phyloP scores from a whole-genome alignment of 257 asterid genomes.

The Solanum tarapatanum region DNA sequence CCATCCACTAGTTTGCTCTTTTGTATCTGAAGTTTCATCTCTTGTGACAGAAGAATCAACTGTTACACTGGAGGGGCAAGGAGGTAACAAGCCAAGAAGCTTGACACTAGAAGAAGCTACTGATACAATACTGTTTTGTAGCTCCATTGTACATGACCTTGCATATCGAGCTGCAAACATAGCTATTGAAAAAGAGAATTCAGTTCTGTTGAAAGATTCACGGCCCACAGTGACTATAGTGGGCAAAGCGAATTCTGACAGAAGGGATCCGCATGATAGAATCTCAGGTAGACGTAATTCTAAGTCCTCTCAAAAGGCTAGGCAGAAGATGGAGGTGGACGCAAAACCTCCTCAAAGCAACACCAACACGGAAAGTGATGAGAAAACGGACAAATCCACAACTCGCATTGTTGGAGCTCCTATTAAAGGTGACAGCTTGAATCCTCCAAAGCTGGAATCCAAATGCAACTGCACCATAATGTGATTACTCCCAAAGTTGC shows the following conservation, averaged over 20 bases:
- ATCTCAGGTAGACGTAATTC: constrained; percentile 33
- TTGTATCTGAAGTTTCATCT: background rate
- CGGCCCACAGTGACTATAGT: constrained; percentile 33
- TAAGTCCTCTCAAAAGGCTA: constrained; percentile 54
- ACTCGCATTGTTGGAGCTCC: constrained; percentile 45
- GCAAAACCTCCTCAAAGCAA: constrained; percentile 23
- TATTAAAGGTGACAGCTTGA: constrained; percentile 31
- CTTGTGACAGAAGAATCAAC: constrained; percentile 58
- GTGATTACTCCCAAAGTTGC: constrained; percentile 19
- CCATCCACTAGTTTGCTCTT: background rate
- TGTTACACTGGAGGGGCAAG: constrained; percentile 30
- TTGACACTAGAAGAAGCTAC: constrained; percentile 93
- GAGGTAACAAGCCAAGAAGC: constrained; percentile 42
- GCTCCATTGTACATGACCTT: constrained; percentile 81
- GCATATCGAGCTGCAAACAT: constrained; percentile 78
- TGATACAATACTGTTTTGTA: constrained; percentile 85
- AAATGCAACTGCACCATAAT: constrained; percentile 90
- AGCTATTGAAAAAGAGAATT: constrained; percentile 53
- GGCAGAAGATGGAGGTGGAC: constrained; percentile 42
- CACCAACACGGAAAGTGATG: constrained; percentile 21
- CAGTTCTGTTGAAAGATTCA: constrained; percentile 22
- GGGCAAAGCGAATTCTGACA: constrained; percentile 41
- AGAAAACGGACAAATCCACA: constrained; percentile 14
- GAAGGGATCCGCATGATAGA: constrained; percentile 42
- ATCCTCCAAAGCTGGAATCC: constrained; percentile 85